Evolutionary conservation across 2,329 filamentous ascomycete species (phyloP), one percentile per base, ranked within the genome.

Genomic region (Daldinia eschscholtzii): DNA sequence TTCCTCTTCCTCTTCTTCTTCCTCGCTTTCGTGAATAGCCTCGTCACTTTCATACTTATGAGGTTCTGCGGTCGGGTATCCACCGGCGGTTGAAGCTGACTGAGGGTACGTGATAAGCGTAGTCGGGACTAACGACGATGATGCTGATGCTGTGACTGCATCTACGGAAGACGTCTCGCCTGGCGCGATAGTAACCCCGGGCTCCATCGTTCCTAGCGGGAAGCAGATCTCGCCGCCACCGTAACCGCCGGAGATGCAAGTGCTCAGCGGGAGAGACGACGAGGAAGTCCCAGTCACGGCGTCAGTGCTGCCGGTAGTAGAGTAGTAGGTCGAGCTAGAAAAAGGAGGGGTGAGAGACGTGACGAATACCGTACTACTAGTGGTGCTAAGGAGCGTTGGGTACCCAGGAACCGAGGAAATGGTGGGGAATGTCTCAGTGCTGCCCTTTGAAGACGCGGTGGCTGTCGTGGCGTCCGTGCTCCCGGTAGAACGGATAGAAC

Each of bases 211-310:
- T n/a, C 26, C 67, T 2, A 70, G 7, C 12, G 64, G 56, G 63
- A 68, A 68, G 67, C 71, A 73, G 7, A 67, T 41, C 6, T 48
- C 26, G 7, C 44, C 28, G 15, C 60, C 62, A 6, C 70, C 72
- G 58, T 73, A 73, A n/a, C 68, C 68, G 7, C 66, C 69, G 3
- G 61, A 2, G 3, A 73, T 58, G 42, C 70, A 72, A 4, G 68
- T 70, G 6, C 57, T 67, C n/a, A 26, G 39, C 23, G 52, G 52
- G 3, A 55, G 15, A 33, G 26, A 39, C 12, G 52, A 37, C 18
- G 53, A 59, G 5, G 52, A 37, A n/a, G 53, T 61, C 6, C 30
- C 70, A 4, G 64, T 70, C 39, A 39, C 57, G 20, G 65, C 65
- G 7, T 62, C 65, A 2, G 56, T 61, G 52, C 61, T 26, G 10